phyloP scores from a whole-genome alignment of 345 rosid species.

The Salix suchowensis region DNA sequence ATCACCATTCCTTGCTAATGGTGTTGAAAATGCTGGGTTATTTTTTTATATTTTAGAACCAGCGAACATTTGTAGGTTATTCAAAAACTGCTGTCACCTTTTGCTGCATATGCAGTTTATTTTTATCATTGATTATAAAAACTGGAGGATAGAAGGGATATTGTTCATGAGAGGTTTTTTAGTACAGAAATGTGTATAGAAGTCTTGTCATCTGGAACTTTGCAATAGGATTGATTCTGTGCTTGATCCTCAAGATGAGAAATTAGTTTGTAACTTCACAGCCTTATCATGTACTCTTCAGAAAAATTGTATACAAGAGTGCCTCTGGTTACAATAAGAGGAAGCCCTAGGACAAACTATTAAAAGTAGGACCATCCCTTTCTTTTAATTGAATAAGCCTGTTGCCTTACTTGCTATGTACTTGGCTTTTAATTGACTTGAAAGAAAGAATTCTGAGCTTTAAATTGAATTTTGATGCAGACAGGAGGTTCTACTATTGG shows the following conservation, averaged over 20 bases:
- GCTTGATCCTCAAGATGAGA: not conserved
- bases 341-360: not conserved
- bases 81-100: not conserved
- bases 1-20: not conserved
- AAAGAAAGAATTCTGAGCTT: not conserved
- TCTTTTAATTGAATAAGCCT: not conserved
- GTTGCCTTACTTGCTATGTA: not conserved
- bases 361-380: not conserved
- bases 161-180: not conserved
- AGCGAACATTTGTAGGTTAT: not conserved
- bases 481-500: conserved; percentile 76
- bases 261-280: not conserved
- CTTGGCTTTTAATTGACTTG: not conserved
- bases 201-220: not conserved
- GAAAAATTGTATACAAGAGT: not conserved
- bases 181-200: not conserved
- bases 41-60: not conserved
- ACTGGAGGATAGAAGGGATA: not conserved
- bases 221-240: not conserved
- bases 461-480: conserved; percentile 36
- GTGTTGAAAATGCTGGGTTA: not conserved
- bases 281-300: not conserved
- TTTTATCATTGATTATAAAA: not conserved
- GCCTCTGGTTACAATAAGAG: not conserved
- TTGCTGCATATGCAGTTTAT: not conserved